A percentile compares a stretch with the other conserved stretches of the same genome.
Evolutionary conservation across 2,329 filamentous ascomycete species (phyloP).

Genomic region (Nothopassalora personata): DNA sequence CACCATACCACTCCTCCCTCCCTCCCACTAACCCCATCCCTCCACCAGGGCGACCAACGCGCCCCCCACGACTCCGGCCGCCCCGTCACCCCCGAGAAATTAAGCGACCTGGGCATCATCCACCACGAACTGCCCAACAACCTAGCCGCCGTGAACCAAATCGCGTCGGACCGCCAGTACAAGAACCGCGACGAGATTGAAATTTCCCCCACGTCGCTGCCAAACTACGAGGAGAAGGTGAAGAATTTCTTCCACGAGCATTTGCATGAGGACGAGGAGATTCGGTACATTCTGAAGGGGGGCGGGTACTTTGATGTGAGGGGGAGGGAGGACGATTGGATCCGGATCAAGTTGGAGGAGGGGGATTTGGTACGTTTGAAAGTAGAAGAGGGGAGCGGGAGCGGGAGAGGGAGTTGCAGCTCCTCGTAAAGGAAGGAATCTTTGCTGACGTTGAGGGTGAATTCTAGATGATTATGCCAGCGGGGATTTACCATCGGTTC

Average conservation of each 20-base stretch:
- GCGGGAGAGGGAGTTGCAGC: too few species aligned
- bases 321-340: slow-evolving; percentile 76
- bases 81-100: slow-evolving; percentile 57
- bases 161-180: slow-evolving; percentile 74
- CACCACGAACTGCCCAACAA: slow-evolving; percentile 64
- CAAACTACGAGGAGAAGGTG: slow-evolving; percentile 85
- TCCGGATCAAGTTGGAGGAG: slow-evolving; percentile 78
- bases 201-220: slow-evolving; percentile 80
- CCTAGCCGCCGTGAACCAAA: slow-evolving; percentile 62
- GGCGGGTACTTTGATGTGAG: slow-evolving; percentile 91
- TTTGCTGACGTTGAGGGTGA: too few species aligned
- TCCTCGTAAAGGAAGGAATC: too few species aligned
- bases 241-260: slow-evolving; percentile 93
- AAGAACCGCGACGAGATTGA: slow-evolving; percentile 92
- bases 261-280: slow-evolving; percentile 97
- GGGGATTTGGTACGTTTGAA: slow-evolving; percentile 58
- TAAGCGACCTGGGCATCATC: slow-evolving; percentile 71
- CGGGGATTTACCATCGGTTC: slow-evolving; percentile 96
- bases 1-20: slow-evolving; percentile 10
- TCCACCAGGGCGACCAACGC: slow-evolving; percentile 82
- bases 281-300: slow-evolving; percentile 85
- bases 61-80: slow-evolving; percentile 81
- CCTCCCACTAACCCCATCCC: background rate
- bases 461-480: slow-evolving; percentile 69
- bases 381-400: too few species aligned